A percentile compares a stretch with the other conserved stretches of the same genome.
These are phyloP conservation scores for Boletus tylopilopsis DNA, from an alignment of 768 basidiomycete species.

Conservation along the genomic window DNA sequence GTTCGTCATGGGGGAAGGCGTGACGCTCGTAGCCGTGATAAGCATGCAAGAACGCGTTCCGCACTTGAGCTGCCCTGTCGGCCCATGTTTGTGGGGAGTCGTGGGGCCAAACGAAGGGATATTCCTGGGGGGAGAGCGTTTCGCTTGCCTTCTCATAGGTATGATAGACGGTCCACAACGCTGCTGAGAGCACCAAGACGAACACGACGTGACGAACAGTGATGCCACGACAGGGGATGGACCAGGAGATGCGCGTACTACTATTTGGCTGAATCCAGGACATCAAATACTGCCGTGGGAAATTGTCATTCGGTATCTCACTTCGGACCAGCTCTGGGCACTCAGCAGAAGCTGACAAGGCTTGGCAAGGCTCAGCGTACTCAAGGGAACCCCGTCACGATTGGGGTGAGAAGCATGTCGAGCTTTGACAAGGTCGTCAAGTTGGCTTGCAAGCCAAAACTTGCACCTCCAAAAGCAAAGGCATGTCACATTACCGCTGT, in stretches of 20 bases:
- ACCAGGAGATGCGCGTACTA: background rate
- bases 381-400: slow-evolving; percentile 3
- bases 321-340: too few relatives aligned
- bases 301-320: too few relatives aligned
- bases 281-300: too few relatives aligned
- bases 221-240: slow-evolving; percentile 12
- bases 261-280: too few relatives aligned
- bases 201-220: slow-evolving; percentile 23
- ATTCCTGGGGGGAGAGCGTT: slow-evolving; percentile 8
- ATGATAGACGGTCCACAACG: slow-evolving; percentile 21
- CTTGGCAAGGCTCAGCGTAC: slow-evolving; percentile 21
- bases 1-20: slow-evolving; percentile 63
- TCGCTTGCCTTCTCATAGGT: background rate
- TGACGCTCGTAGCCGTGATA: slow-evolving; percentile 62
- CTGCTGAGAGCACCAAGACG: slow-evolving; percentile 9
- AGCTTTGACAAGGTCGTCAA: slow-evolving; percentile 92
- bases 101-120: slow-evolving; percentile 15
- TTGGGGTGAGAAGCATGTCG: slow-evolving; percentile 44
- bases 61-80: slow-evolving; percentile 52
- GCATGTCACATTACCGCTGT: slow-evolving; percentile 36
- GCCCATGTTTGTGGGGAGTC: slow-evolving; percentile 44
- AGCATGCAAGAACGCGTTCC: slow-evolving; percentile 60
- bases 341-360: too few relatives aligned
- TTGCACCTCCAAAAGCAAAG: slow-evolving; percentile 93
- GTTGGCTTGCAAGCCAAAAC: slow-evolving; percentile 95